Conservation (phyloP, 352 stramenopile species). For the Pythium oligandrum region DNA sequence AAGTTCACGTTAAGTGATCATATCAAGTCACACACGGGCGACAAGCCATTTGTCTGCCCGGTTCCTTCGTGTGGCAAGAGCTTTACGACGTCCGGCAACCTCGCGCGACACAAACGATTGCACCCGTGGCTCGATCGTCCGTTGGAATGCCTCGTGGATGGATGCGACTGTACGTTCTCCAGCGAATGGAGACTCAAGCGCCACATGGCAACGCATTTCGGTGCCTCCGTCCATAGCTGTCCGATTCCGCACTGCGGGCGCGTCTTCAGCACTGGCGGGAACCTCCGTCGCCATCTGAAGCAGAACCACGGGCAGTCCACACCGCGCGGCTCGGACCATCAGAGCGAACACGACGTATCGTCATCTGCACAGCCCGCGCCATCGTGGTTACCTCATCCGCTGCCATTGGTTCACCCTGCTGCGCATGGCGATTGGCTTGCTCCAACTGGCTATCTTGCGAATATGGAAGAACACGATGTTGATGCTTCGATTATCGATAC, state of each 20-base stretch:
- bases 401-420: too few species aligned
- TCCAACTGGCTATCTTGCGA: too few species aligned
- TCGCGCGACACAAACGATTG: slow-evolving; percentile 46
- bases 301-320: slow-evolving; percentile 23
- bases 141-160: slow-evolving; percentile 9
- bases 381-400: too few species aligned
- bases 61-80: slow-evolving; percentile 44
- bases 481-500: too few species aligned
- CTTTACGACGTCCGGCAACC: slow-evolving; percentile 72
- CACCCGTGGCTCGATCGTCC: slow-evolving; percentile 29
- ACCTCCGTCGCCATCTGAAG: slow-evolving; percentile 46
- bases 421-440: too few species aligned
- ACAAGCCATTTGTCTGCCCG: slow-evolving; percentile 38
- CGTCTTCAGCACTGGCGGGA: slow-evolving; percentile 6
- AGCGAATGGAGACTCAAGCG: slow-evolving; percentile 15
- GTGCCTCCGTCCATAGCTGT: too few species aligned
- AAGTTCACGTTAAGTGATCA: slow-evolving; percentile 72
- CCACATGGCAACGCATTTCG: not conserved
- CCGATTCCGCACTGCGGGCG: not conserved
- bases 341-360: too few species aligned
- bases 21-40: slow-evolving; percentile 74
- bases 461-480: too few species aligned
- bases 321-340: too few species aligned
- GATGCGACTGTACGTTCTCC: slow-evolving; percentile 9
- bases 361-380: too few species aligned